A percentile compares a stretch with the other conserved stretches of the same genome.
These are phyloP conservation scores for Boletus rufocinnamomeus DNA, from an alignment of 768 basidiomycete genomes.

Conservation along the genomic window DNA sequence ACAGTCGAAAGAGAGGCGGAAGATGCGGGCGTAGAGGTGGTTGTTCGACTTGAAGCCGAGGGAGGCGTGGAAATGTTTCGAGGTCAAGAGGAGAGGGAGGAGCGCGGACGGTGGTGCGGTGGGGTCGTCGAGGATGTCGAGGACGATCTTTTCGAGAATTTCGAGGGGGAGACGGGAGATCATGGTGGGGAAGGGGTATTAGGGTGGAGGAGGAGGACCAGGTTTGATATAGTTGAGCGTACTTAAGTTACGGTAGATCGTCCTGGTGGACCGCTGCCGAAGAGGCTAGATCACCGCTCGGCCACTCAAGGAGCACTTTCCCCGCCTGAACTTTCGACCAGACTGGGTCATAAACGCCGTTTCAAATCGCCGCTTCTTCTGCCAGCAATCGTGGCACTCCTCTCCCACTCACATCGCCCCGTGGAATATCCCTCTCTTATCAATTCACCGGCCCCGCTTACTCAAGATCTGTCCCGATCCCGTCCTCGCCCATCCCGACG, in stretches of 20 bases:
- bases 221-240: not conserved
- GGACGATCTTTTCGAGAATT: slow-evolving; percentile 52
- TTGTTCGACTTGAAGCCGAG: slow-evolving; percentile 32
- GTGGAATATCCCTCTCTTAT: too few relatives aligned
- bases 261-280: not conserved
- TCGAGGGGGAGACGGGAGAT: slow-evolving; percentile 42
- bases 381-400: not conserved
- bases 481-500: not conserved
- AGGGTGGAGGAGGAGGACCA: not conserved
- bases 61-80: slow-evolving; percentile 37
- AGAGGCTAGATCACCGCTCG: not conserved
- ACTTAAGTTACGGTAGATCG: not conserved
- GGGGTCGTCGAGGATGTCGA: slow-evolving; percentile 38
- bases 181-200: slow-evolving; percentile 18
- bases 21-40: slow-evolving; percentile 56
- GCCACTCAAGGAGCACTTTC: not conserved
- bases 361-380: slow-evolving; percentile 11
- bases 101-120: slow-evolving; percentile 39
- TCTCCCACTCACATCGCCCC: too few relatives aligned
- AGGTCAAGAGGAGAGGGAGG: slow-evolving; percentile 50
- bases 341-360: slow-evolving; percentile 22
- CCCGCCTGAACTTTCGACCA: not conserved
- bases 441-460: not conserved
- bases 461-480: not conserved
- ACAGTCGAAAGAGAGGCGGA: slow-evolving; percentile 56